phyloP scores from a whole-genome alignment of 768 basidiomycete species.

The Amanita thiersii region DNA sequence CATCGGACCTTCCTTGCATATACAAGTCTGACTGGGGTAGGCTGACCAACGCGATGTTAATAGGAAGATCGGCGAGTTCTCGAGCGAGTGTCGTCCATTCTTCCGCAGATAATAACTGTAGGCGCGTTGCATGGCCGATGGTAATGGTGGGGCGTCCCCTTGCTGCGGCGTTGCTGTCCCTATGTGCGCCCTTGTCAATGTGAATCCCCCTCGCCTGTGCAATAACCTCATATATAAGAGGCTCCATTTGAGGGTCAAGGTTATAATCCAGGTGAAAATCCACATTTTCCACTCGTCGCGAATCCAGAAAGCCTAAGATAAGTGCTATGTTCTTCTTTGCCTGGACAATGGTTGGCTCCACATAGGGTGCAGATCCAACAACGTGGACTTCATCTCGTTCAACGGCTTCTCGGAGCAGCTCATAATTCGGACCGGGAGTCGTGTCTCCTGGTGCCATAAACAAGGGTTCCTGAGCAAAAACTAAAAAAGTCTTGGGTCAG shows the following conservation, averaged over 20 bases:
- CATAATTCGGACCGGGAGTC: conserved; percentile 35
- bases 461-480: conserved; percentile 55
- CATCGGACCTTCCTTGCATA: conserved; percentile 42
- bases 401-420: conserved; percentile 35
- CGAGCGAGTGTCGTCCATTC: conserved; percentile 38
- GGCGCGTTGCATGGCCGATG: conserved; percentile 54
- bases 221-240: conserved; percentile 50
- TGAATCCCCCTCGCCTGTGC: conserved; percentile 22
- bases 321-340: conserved; percentile 46
- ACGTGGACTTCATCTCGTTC: conserved; percentile 33
- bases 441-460: conserved; percentile 27
- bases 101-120: conserved; percentile 37
- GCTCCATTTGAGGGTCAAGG: conserved; percentile 40
- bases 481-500: conserved; percentile 19
- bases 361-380: conserved; percentile 60
- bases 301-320: conserved; percentile 40
- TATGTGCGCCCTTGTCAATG: conserved; percentile 11
- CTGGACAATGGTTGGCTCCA: conserved; percentile 40
- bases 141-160: conserved; percentile 33
- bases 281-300: conserved; percentile 29
- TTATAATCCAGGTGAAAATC: conserved; percentile 70
- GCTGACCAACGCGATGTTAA: conserved; percentile 36
- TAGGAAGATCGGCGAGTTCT: conserved; percentile 35
- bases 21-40: conserved; percentile 62
- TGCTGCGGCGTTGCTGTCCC: neutral